Evolutionary conservation across 768 basidiomycete genomes (phyloP), one percentile per base, ranked within the genome.

Genomic region (Candolleomyces efflorescens): DNA sequence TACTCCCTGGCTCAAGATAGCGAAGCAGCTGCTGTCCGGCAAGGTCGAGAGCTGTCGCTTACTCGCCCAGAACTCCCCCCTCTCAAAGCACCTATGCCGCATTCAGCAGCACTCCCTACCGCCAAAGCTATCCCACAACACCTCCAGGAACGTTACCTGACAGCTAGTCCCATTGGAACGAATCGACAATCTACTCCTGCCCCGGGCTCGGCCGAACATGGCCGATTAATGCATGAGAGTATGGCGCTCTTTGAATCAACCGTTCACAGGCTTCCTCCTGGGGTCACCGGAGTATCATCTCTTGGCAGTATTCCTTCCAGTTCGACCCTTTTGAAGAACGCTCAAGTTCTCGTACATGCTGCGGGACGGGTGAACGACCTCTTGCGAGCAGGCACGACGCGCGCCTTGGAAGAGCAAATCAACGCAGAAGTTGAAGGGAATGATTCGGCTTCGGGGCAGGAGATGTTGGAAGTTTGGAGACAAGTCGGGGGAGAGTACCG

Each of bases 371-470:
- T 94, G 55, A 89, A 90, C 63, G 78, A 64, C 53, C 73, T 88
- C 61, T 68, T 92, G 63, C 76, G 84, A 47, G 65, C 69, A 1
- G 83, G 80, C 2, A 85, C 83, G 13, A 72, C 77, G 55, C 71
- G 76, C 43, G 86, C 91, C 1, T 68, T 92, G 52, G 87, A 90
- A 60, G 78, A 82, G 54, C 88, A 91, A 69, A 86, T 94, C 49
- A 82, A 87, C 39, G 82, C 86, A 0, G 91, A 93, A 67, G 84
- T 92, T 1, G 81, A 81, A 10, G 82, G 78, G 36, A 78, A 75
- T 27, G 64, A 47, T 15, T 59, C 54, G 13, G 39, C 54, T 13
- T 53, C 53, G 17, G 59, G 58, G 65, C 65, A 45, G 67, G 71
- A 63, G 72, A 80, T 82, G 23, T 78, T 74, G 11, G 82, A 85